Base-by-base conservation (phyloP, 495 filamentous ascomycete species). In the Penicillium canescens region DNA sequence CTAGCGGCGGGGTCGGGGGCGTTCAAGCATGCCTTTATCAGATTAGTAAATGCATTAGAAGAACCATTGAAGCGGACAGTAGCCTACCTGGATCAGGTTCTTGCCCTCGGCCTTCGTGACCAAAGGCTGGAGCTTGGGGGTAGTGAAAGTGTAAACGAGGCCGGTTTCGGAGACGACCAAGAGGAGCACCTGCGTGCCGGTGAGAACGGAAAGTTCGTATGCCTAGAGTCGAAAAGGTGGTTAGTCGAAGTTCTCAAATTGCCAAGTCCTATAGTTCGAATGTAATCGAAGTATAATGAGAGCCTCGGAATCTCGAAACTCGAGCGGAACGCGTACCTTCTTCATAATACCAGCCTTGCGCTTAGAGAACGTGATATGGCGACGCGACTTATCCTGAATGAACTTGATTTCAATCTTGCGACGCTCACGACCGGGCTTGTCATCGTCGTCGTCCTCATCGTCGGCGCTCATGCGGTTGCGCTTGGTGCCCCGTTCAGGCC, bases 391-490 rank as follows among this genome's bases (percentile, higher is more conserved):
- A 78, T 99, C 94, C 74, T 92, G 92, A 69, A 99, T 99, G 77
- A 99, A 99, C 83, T 99, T 99, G 79, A 99, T 99, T 78, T 99
- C 94, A 65, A 99, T 99, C 86, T 99, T 99, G 72, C 94, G 83
- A 66, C 94, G 86, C 83, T 99, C 94, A 79, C 94, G 95, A 67
- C 92, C 91, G 50, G 90, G 90, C 87, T 97, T 97, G 69, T 96
- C 93, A 66, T 96, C 93, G 63, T 98, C 94, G 57, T 99, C 94
- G 64, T 99, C 94, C 56, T 98, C 95, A 69, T 99, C 94, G 70
- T 98, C 95, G 62, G 85, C 84, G 69, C 78, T 83, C 59, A 91
- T 85, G 70, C 94, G 91, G 74, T 81, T 82, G 66, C 94, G 92
- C 81, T 98, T 98, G 74, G 88, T 81, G 70, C 90, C 90, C 64